Conservation (phyloP, 108 stramenopile genomes). For the Fistulifera solaris region DNA sequence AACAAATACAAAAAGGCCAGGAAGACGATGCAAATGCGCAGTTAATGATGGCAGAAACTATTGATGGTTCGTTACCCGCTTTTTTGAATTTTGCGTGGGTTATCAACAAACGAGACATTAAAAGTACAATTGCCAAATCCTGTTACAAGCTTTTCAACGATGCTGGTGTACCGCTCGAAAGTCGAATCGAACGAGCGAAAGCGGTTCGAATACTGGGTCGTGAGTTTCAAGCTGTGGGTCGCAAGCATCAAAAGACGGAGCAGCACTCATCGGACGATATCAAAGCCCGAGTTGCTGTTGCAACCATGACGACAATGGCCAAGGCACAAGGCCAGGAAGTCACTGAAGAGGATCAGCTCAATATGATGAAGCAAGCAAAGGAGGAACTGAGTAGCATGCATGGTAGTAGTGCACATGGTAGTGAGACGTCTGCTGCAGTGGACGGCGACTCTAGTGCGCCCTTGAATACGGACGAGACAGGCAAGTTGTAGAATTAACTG, state of each 20-base stretch:
- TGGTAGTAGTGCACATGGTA: too few species aligned
- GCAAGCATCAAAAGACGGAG: constrained; percentile 16
- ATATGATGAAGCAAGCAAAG: constrained; percentile 53
- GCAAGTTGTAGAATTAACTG: too few species aligned
- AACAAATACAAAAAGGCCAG: constrained; percentile 45
- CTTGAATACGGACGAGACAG: too few species aligned
- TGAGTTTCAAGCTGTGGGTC: constrained; percentile 67
- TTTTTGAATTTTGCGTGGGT: constrained; percentile 82
- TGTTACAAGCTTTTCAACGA: constrained; percentile 77
- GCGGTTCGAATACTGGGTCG: constrained; percentile 60
- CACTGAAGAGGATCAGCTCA: constrained; percentile 62
- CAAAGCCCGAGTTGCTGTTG: constrained; percentile 75
- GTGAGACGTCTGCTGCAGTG: too few species aligned
- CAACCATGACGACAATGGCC: constrained; percentile 82
- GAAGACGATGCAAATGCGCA: constrained; percentile 14
- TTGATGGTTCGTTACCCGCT: constrained; percentile 74
- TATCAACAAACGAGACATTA: constrained; percentile 75
- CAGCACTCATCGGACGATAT: constrained; percentile 36
- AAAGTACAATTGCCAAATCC: constrained; percentile 56
- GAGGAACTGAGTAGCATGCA: too few species aligned
- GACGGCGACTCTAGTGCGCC: too few species aligned
- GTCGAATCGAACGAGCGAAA: constrained; percentile 58
- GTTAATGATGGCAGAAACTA: constrained; percentile 13
- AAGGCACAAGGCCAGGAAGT: constrained; percentile 90
- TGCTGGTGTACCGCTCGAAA: constrained; percentile 19